A percentile compares a stretch with the other conserved stretches of the same genome.
Conservation (phyloP, 768 basidiomycete genomes). For the Russula foetens region DNA sequence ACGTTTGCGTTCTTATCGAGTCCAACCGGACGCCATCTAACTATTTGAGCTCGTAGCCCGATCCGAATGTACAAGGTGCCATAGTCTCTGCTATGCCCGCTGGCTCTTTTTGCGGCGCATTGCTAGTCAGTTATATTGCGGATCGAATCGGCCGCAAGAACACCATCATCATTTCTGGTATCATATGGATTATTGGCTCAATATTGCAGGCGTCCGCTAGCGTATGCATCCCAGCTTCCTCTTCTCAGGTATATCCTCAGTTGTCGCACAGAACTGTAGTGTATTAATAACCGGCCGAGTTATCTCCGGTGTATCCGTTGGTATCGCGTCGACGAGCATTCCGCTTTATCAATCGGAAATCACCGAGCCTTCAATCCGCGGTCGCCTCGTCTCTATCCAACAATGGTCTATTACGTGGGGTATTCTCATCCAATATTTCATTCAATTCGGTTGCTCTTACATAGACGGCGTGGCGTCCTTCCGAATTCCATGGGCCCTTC, state of each 20-base stretch:
- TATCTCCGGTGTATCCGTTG: slow-evolving; percentile 24
- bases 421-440: slow-evolving; percentile 7
- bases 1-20: neutral
- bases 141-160: slow-evolving; percentile 59
- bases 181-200: slow-evolving; percentile 66
- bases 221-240: slow-evolving; percentile 24
- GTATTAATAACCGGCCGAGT: slow-evolving; percentile 46
- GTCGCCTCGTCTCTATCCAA: slow-evolving; percentile 53
- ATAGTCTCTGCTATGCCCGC: slow-evolving; percentile 79
- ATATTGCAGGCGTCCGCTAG: slow-evolving; percentile 59
- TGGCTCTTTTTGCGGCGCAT: slow-evolving; percentile 59
- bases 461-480: slow-evolving; percentile 64
- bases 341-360: slow-evolving; percentile 64
- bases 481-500: slow-evolving; percentile 74
- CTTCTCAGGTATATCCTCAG: neutral
- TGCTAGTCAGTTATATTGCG: slow-evolving; percentile 53
- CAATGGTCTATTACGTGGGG: slow-evolving; percentile 43
- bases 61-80: slow-evolving; percentile 52
- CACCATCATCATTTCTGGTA: slow-evolving; percentile 55
- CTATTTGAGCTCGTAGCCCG: slow-evolving; percentile 29
- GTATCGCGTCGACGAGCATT: slow-evolving; percentile 43
- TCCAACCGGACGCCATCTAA: neutral
- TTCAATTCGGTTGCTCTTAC: slow-evolving; percentile 41
- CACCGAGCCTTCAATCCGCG: slow-evolving; percentile 5
- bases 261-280: slow-evolving; percentile 44